Percentiles rank a stretch among this genome's conserved stretches.
Evolutionary conservation across 345 rosid genomes (phyloP).

Genomic region (Citrus sp.): DNA sequence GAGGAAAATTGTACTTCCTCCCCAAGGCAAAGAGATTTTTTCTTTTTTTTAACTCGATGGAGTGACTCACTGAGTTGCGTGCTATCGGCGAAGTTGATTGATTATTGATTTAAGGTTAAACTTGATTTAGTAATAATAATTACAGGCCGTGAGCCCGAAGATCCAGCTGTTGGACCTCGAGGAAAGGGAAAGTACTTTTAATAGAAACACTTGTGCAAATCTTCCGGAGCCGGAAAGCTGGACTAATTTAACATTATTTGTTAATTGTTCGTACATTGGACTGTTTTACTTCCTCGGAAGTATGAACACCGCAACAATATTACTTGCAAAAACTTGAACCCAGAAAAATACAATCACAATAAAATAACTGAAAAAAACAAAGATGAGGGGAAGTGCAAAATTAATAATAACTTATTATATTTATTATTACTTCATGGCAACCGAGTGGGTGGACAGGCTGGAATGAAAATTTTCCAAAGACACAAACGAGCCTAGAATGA

Average conservation of each 20-base stretch:
- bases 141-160: neutral
- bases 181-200: neutral
- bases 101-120: neutral
- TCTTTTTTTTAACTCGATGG: neutral
- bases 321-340: too few species aligned
- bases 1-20: neutral
- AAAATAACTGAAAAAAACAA: neutral
- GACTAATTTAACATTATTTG: neutral
- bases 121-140: neutral
- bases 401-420: neutral
- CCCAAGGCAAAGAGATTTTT: neutral
- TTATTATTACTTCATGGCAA: neutral
- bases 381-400: neutral
- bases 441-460: neutral
- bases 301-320: too few species aligned
- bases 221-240: neutral
- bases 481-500: neutral
- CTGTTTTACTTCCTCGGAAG: neutral
- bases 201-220: neutral
- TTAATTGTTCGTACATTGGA: neutral
- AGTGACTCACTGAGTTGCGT: neutral
- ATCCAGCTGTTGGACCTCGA: constrained; percentile 11
- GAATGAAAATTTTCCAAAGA: neutral
- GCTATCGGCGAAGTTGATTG: neutral
- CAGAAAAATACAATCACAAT: neutral